Percentiles rank a stretch among this genome's conserved stretches.
These are phyloP conservation scores for Paecilomyces sp. DNA, from an alignment of 2,329 filamentous ascomycete species.

Conservation along the genomic window DNA sequence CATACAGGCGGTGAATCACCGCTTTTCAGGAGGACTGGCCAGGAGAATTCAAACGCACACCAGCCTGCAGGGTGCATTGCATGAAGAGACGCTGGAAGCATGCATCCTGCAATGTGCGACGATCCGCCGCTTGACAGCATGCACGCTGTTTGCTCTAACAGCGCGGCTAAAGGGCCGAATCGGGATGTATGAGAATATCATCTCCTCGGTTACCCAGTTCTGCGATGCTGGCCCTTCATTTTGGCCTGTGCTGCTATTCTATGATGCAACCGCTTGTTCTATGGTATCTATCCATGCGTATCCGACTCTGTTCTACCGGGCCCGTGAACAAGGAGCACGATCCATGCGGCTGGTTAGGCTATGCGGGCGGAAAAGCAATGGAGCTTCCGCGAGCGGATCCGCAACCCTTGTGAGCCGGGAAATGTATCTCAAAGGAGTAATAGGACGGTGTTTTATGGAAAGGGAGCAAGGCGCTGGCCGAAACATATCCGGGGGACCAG, in stretches of 20 bases:
- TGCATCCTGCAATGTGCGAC: neutral
- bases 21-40: slow-evolving; percentile 5
- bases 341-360: neutral
- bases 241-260: neutral
- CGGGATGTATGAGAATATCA: neutral
- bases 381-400: neutral
- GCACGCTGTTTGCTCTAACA: slow-evolving; percentile 9
- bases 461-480: neutral
- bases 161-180: neutral
- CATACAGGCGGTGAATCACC: slow-evolving; percentile 13
- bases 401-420: neutral
- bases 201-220: neutral
- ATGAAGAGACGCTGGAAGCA: slow-evolving; percentile 9
- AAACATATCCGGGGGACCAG: neutral
- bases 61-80: slow-evolving; percentile 4
- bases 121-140: slow-evolving; percentile 6
- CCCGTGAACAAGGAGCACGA: neutral
- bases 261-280: neutral
- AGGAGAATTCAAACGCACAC: neutral
- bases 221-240: neutral
- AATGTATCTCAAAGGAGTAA: neutral
- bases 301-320: neutral
- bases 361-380: neutral
- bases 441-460: neutral
- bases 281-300: no score